phyloP scores from a whole-genome alignment of 2,329 filamentous ascomycete species.

The Podosphaera xanthii region DNA sequence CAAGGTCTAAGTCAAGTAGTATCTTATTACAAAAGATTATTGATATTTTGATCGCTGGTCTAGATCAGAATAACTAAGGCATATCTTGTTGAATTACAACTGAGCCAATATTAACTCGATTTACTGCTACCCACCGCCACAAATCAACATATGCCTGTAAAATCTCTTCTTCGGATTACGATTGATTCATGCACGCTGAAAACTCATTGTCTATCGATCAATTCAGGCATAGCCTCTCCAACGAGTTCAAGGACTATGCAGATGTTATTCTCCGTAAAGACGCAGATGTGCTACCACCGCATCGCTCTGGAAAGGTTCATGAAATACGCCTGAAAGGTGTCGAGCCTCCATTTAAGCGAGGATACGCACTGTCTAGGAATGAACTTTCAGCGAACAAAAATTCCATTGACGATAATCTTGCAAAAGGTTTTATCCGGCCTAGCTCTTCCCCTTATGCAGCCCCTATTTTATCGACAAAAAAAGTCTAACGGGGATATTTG shows the following conservation, averaged over 20 bases:
- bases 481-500: no score
- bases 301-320: not conserved
- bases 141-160: not conserved
- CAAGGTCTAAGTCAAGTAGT: no score
- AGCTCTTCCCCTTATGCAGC: no score
- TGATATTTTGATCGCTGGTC: no score
- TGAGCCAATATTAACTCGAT: no score
- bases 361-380: not conserved
- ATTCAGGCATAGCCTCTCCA: not conserved
- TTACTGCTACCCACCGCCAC: no score
- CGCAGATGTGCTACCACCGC: not conserved
- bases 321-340: no score
- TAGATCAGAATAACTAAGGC: no score
- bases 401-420: not conserved
- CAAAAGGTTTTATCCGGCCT: not conserved
- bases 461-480: no score
- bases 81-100: no score
- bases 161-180: not conserved
- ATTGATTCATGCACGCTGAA: not conserved
- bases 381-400: not conserved
- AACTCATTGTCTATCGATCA: not conserved
- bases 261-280: not conserved
- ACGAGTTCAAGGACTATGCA: not conserved
- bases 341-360: no score
- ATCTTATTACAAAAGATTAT: no score